Evolutionary conservation across 1,284 basidiomycete genomes (phyloP), one percentile per base, ranked within the genome.

Genomic region (Melampsora larici-populina): DNA sequence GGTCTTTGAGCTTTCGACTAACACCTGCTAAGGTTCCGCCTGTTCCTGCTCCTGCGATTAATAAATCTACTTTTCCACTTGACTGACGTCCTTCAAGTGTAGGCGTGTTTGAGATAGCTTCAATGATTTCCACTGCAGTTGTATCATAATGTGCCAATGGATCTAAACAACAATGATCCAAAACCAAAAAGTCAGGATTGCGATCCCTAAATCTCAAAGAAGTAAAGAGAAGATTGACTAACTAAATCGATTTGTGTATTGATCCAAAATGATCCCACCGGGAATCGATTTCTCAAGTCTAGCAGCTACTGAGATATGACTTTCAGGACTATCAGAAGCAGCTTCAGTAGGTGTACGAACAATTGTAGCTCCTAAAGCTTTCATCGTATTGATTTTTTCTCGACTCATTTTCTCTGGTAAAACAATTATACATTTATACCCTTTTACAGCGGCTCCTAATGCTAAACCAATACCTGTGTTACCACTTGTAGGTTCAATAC

Each of bases 21-120:
- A 95, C 84, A 4, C 96, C 96, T 24, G 92, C 92, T 79, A 99
- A 87, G 0, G 96, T 97, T 11, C 96, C 96, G 40, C 96, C 96
- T 0, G 96, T 99, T 9, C 96, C 96, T 13, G 94, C 93, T 6
- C 93, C 90, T 6, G 90, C 92, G n/a, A 97, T 85, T 60, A 98
- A 86, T 0, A 90, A 90, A 82, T 95, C 91, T 29, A 97, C 91
- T 82, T 90, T 90, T 75, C 85, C 85, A 31, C 80, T 80, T 0
- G 85, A 86, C 1, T 78, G 84, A 82, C 78, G 82, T 60, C 26
- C 85, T 80, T 9, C 81, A 49, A 79, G 76, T 36, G 60, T 62
- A 17, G 72, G 70, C 15, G 79, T 79, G 65, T 80, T 79, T 40
- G 82, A 81, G 71, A 84, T 81, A 17, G 82, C 82, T 36, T 80